Evolutionary conservation across 306 rosid genomes (phyloP).

Genomic region (Dryas octopetala): DNA sequence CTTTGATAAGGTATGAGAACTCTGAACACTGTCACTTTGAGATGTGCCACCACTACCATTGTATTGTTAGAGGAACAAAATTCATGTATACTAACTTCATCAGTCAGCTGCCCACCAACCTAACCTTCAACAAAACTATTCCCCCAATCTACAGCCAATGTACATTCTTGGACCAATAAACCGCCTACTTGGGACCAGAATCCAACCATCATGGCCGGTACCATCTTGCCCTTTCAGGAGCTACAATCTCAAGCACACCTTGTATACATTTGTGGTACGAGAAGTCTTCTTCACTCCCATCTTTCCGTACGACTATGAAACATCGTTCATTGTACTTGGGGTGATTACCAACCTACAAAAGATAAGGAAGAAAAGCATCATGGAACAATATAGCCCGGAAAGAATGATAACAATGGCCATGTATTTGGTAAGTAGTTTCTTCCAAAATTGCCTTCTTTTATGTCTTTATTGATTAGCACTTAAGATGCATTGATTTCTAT

Average conservation of each 20-base stretch:
- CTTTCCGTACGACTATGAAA: conserved; percentile 58
- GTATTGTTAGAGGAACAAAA: conserved; percentile 27
- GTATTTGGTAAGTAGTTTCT: not conserved
- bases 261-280: conserved; percentile 78
- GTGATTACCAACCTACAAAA: conserved; percentile 70
- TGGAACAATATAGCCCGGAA: not conserved
- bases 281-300: conserved; percentile 78
- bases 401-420: not conserved
- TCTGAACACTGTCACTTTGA: conserved; percentile 28
- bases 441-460: not conserved
- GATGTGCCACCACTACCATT: conserved; percentile 18
- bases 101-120: conserved; percentile 23
- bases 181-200: not conserved
- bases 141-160: conserved; percentile 28
- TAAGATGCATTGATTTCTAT: not conserved
- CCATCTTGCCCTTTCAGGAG: conserved; percentile 50
- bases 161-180: conserved; percentile 22
- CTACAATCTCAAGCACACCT: conserved; percentile 65
- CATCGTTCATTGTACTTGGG: conserved; percentile 56
- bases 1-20: conserved; percentile 20
- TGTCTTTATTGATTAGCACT: not conserved
- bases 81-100: conserved; percentile 19
- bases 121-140: conserved; percentile 5
- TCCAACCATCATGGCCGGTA: conserved; percentile 43
- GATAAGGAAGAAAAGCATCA: conserved; percentile 12